Evolutionary conservation across 192 early-diverging fungal species (phyloP).

Genomic region (Gigaspora rosea): DNA sequence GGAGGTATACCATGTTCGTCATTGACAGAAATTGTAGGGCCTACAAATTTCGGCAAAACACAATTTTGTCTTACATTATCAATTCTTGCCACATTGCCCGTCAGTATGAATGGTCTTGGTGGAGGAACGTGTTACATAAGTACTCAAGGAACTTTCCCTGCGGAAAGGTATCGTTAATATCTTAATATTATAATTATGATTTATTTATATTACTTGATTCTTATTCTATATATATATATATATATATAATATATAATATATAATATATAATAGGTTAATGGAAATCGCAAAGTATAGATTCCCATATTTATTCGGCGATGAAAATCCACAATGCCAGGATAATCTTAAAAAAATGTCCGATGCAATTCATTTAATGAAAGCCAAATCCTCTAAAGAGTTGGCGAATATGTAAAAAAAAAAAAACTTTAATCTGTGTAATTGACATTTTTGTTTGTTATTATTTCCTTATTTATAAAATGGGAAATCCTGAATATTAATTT

Average conservation of each 20-base stretch:
- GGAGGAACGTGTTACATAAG: conserved; percentile 30
- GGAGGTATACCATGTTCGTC: conserved; percentile 27
- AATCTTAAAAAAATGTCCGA: conserved; percentile 25
- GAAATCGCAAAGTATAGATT: conserved; percentile 18
- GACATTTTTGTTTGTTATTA: neutral
- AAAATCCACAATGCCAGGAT: conserved; percentile 3
- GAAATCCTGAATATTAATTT: neutral
- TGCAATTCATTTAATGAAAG: conserved; percentile 15
- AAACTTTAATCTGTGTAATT: neutral
- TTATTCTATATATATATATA: neutral
- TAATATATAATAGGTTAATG: conserved; percentile 16
- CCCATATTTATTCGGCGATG: conserved; percentile 4
- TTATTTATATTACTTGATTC: neutral
- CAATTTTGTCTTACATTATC: conserved; percentile 28
- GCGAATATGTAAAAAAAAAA: conserved; percentile 7
- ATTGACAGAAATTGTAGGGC: conserved; percentile 27
- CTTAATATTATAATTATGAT: too few relatives aligned
- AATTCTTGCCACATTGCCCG: conserved; percentile 13
- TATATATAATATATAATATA: neutral
- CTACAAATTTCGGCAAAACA: conserved; percentile 22
- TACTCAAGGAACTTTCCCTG: conserved; percentile 16
- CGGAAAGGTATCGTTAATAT: conserved; percentile 1
- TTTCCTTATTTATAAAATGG: neutral
- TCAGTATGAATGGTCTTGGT: conserved; percentile 19
- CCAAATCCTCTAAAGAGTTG: conserved; percentile 17